Conservation (phyloP, 257 asterid species). For the Ilex asprella region DNA sequence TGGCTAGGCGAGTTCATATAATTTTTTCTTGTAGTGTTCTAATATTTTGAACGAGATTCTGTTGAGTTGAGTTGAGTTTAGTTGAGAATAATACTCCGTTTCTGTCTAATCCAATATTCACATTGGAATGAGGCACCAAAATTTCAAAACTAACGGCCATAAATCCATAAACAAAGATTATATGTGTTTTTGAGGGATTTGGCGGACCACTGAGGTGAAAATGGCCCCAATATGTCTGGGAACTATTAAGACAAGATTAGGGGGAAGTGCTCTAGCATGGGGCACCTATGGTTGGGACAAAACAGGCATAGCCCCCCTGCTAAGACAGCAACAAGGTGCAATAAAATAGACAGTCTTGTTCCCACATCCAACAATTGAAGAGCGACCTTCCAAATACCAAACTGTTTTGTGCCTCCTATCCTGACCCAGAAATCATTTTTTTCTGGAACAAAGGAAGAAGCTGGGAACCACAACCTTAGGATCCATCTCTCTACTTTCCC, state of each 20-base stretch:
- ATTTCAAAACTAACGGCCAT: not conserved
- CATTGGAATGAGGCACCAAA: no score
- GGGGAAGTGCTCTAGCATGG: conserved; percentile 47
- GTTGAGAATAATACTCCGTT: no score
- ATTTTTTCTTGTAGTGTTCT: no score
- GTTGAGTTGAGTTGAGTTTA: no score
- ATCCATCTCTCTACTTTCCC: no score
- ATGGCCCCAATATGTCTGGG: conserved; percentile 71
- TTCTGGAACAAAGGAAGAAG: no score
- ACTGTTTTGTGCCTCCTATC: not conserved
- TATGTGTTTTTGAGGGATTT: not conserved
- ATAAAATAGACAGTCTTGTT: conserved; percentile 60
- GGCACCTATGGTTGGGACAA: conserved; percentile 62
- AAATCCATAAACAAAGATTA: not conserved
- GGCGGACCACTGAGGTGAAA: conserved; percentile 31
- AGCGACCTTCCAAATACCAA: conserved; percentile 56
- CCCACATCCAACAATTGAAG: conserved; percentile 68
- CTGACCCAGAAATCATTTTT: no score
- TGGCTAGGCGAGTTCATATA: no score
- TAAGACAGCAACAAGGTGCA: conserved; percentile 45
- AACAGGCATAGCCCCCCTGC: conserved; percentile 58
- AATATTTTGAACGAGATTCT: no score
- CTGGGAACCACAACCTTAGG: no score
- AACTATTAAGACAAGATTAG: conserved; percentile 62
- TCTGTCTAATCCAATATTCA: no score